Base-by-base conservation (phyloP, 176 grass and related monocot genomes). In the Carex myosuroides region DNA sequence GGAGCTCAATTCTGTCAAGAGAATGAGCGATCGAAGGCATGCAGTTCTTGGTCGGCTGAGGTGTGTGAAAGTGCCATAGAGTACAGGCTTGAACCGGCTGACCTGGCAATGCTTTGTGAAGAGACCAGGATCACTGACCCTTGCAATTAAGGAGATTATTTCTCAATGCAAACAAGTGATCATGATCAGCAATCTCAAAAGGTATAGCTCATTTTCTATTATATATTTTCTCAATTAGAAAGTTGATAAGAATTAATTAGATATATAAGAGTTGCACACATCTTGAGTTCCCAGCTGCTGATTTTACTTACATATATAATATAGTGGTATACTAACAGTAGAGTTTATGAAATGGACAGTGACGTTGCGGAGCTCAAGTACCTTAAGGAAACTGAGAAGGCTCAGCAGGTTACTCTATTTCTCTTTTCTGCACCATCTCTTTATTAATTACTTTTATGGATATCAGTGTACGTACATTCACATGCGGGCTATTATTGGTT, bases 1-100 rank as follows among this genome's bases (percentile, higher is more conserved):
- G 11, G 11, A 46, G 10, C 70, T 22, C 17, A 73, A n/a, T 21
- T 6, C n/a, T 8, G 3, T n/a, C 10, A 73, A 73, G 39, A 73
- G 42, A 6, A 22, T 10, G 42, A 50, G 39, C 9, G 70, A 48
- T n/a, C n/a, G n/a, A n/a, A n/a, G n/a, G n/a, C n/a, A 50, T 42
- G 44, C 20, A 52, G 37, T 18, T 71, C 68, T 41, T 94, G 92
- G 95, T 24, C 88, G 20, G 81, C 79, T 8, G 48, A 57, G 63
- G 85, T 92, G 64, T 93, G 92, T 57, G 69, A 90, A 62, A 92
- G 95, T 32, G 82, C 41, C 24, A 86, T 91, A 29, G 92, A 90
- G 86, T 98, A 95, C 64, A 93, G 89, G 88, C 79, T 95, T 2
- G 95, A 98, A 79, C 92, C 91, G 14, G 95, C 92, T 3, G 89